Conservation (phyloP, 1,284 basidiomycete genomes). For the Phellopilus nigrolimitatus region DNA sequence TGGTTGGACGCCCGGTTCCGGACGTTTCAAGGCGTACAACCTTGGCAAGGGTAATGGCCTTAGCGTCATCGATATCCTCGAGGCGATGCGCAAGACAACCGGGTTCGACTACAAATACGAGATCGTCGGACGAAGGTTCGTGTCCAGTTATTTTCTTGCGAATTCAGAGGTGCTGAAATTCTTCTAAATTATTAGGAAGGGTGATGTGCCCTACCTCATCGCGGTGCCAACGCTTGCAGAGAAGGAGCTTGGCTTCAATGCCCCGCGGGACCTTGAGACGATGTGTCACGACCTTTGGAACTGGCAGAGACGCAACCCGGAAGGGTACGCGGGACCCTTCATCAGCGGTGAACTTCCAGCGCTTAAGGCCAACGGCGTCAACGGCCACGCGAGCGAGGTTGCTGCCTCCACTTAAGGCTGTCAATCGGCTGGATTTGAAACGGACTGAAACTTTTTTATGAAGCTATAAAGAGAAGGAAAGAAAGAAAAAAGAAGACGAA, state of each 20-base stretch:
- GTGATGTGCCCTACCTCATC: slow-evolving; percentile 96
- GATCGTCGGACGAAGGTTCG: slow-evolving; percentile 84
- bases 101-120: slow-evolving; percentile 88
- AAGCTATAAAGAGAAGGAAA: no score
- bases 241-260: slow-evolving; percentile 93
- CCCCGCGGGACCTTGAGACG: slow-evolving; percentile 72
- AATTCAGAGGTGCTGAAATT: not conserved
- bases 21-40: slow-evolving; percentile 91
- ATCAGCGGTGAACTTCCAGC: slow-evolving; percentile 10
- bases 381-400: no score
- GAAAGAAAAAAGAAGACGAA: no score
- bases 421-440: no score
- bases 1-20: slow-evolving; percentile 34
- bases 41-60: slow-evolving; percentile 91
- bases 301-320: slow-evolving; percentile 83
- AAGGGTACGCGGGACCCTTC: slow-evolving; percentile 50
- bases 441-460: no score
- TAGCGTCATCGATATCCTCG: slow-evolving; percentile 91
- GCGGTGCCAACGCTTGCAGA: slow-evolving; percentile 91
- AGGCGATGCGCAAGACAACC: slow-evolving; percentile 91
- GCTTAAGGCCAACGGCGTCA: not conserved
- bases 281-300: slow-evolving; percentile 96
- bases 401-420: no score
- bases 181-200: slow-evolving; percentile 50
- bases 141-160: slow-evolving; percentile 19